phyloP scores from a whole-genome alignment of 257 asterid genomes.

The Capsicum pubescens region DNA sequence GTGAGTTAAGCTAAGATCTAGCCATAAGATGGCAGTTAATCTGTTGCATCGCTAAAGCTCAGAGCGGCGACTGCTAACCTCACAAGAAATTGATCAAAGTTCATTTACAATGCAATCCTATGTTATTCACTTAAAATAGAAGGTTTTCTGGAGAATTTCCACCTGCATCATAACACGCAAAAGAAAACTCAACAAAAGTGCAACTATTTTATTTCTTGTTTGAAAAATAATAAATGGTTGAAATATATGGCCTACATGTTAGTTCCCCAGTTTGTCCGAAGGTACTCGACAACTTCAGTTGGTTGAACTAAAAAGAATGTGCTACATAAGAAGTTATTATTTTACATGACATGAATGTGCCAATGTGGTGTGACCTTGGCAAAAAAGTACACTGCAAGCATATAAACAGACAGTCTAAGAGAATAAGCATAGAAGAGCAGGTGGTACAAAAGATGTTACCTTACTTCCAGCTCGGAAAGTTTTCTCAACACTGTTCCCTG shows the following conservation, averaged over 20 bases:
- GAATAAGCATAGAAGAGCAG: slow-evolving; percentile 27
- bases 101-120: background rate
- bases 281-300: background rate
- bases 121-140: background rate
- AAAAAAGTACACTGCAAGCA: background rate
- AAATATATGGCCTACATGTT: background rate
- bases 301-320: background rate
- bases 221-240: background rate
- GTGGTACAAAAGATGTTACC: slow-evolving; percentile 49
- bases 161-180: background rate
- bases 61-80: background rate
- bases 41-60: background rate
- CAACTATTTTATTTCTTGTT: background rate
- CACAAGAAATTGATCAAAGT: background rate
- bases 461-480: slow-evolving; percentile 98
- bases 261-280: background rate
- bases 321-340: background rate
- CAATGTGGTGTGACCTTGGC: background rate
- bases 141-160: background rate
- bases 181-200: background rate
- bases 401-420: background rate
- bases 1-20: background rate
- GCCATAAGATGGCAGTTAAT: background rate
- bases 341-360: slow-evolving; percentile 13
- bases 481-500: slow-evolving; percentile 84